phyloP scores from a whole-genome alignment of 148 eudicot species.

The Camellia sinensis region DNA sequence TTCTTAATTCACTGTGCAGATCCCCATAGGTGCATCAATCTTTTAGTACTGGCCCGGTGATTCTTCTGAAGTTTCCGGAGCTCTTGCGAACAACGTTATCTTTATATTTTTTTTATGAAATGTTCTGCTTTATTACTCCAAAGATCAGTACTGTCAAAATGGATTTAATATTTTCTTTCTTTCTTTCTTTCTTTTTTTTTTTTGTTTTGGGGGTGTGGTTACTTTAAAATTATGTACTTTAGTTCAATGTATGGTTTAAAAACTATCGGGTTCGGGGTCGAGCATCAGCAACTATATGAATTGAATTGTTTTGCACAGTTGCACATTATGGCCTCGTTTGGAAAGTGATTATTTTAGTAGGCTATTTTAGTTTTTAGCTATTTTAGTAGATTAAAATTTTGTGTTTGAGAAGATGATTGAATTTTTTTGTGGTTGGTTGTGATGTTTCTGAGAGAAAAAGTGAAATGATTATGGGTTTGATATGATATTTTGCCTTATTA shows the following conservation, averaged over 20 bases:
- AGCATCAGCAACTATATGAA: no score
- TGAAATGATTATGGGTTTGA: no score
- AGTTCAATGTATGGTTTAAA: background rate
- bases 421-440: no score
- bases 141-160: background rate
- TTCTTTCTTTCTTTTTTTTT: background rate
- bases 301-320: no score
- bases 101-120: background rate
- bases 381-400: no score
- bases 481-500: no score
- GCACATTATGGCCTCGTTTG: no score
- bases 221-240: background rate
- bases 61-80: conserved; percentile 11
- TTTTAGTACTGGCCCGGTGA: conserved; percentile 9
- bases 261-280: background rate
- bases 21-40: conserved; percentile 10
- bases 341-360: no score
- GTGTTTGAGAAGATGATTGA: no score
- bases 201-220: background rate
- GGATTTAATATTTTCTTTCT: background rate
- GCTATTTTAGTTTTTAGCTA: no score
- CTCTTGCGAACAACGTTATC: background rate
- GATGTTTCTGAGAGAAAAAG: no score
- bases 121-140: background rate
- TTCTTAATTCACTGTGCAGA: conserved; percentile 9